Conservation (phyloP, 108 stramenopile species). For the Nitzschia palea region DNA sequence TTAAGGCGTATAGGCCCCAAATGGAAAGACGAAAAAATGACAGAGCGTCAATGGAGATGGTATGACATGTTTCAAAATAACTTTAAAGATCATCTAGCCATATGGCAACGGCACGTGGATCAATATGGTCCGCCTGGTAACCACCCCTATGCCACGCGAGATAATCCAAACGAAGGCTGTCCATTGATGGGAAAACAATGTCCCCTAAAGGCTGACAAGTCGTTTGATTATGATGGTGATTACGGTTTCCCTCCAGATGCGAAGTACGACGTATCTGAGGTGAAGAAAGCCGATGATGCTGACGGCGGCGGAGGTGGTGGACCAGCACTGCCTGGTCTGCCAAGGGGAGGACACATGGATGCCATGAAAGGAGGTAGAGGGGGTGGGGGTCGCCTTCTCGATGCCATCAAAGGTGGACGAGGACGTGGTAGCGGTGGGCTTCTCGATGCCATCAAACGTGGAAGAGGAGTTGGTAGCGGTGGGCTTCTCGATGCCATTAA, state of each 20-base stretch:
- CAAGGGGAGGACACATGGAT: conserved; percentile 25
- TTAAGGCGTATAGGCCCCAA: not conserved
- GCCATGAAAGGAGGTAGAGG: too few relatives aligned
- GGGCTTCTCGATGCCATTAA: conserved; percentile 29
- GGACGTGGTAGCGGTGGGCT: conserved; percentile 20
- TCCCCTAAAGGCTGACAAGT: conserved; percentile 23
- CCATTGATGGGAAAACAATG: conserved; percentile 35
- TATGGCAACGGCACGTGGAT: conserved; percentile 17
- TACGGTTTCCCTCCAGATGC: conserved; percentile 24
- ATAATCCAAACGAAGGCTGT: conserved; percentile 9
- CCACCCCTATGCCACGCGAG: conserved; percentile 3
- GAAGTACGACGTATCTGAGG: conserved; percentile 30
- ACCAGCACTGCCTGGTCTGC: conserved; percentile 24
- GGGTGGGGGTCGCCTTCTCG: too few relatives aligned
- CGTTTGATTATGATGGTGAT: conserved; percentile 29
- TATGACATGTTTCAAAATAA: conserved; percentile 23
- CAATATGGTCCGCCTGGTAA: conserved; percentile 26
- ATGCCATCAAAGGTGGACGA: conserved; percentile 17
- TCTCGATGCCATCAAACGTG: conserved; percentile 16
- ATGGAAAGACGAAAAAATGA: conserved; percentile 17
- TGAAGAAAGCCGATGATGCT: conserved; percentile 32
- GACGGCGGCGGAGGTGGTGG: conserved; percentile 29
- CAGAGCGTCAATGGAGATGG: conserved; percentile 26
- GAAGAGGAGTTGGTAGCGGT: conserved; percentile 11
- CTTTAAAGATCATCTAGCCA: conserved; percentile 15